phyloP scores from a whole-genome alignment of 768 basidiomycete species.

The Phlegmacium glaucopus region DNA sequence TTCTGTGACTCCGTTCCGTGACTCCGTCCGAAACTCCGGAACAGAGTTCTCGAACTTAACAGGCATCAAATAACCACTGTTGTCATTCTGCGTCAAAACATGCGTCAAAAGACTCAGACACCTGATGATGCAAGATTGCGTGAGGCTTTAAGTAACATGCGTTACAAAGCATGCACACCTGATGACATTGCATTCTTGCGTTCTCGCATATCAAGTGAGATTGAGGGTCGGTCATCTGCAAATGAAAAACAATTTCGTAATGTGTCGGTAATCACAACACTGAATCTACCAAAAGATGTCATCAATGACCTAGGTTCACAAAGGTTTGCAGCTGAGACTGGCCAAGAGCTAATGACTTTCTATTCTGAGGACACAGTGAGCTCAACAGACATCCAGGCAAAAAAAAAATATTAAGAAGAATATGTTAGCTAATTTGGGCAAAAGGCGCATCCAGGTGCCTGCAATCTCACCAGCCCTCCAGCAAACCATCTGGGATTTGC shows the following conservation, averaged over 20 bases:
- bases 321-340: constrained; percentile 28
- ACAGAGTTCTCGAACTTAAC: no score
- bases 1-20: no score
- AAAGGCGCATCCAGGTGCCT: not conserved
- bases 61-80: constrained; percentile 29
- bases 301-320: constrained; percentile 24
- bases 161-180: constrained; percentile 18
- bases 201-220: constrained; percentile 11
- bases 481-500: constrained; percentile 12
- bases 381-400: no score
- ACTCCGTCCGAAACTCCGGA: no score
- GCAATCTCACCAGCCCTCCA: constrained; percentile 1
- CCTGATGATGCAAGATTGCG: constrained; percentile 23
- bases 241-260: constrained; percentile 17
- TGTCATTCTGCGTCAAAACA: constrained; percentile 30
- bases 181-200: constrained; percentile 25
- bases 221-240: not conserved
- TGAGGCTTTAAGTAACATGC: constrained; percentile 26
- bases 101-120: constrained; percentile 22
- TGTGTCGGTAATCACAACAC: constrained; percentile 30
- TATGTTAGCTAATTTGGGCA: no score
- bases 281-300: constrained; percentile 26
- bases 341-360: constrained; percentile 22
- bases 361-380: constrained; percentile 21
- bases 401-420: no score